These are phyloP conservation scores for Arabidopsis thaliana DNA, from an alignment of 345 rosid genomes.

Conservation along the genomic window DNA sequence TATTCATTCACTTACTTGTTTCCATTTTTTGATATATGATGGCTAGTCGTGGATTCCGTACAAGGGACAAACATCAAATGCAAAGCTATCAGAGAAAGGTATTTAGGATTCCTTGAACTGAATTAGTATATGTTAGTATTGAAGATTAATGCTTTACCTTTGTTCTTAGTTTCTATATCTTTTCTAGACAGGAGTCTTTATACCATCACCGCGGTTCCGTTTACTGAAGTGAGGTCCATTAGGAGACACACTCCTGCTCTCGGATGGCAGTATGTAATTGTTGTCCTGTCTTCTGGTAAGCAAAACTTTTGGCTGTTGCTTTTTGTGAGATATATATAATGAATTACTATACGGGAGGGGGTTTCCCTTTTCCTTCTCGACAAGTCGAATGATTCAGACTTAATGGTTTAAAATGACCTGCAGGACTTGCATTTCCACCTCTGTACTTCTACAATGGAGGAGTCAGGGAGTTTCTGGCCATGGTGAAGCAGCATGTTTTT, in stretches of 20 bases:
- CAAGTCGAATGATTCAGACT: background rate
- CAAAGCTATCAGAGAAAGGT: conserved; percentile 88
- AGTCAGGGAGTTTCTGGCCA: conserved; percentile 84
- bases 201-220: conserved; percentile 80
- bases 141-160: conserved; percentile 10
- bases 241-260: conserved; percentile 84
- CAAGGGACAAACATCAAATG: conserved; percentile 73
- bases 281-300: conserved; percentile 89
- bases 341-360: background rate
- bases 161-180: conserved; percentile 25
- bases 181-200: conserved; percentile 83
- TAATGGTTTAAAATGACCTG: conserved; percentile 20
- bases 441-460: conserved; percentile 97
- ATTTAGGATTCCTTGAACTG: conserved; percentile 12
- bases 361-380: background rate
- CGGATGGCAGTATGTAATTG: conserved; percentile 97
- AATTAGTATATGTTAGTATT: background rate
- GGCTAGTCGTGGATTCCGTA: conserved; percentile 91
- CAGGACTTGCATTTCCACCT: conserved; percentile 95
- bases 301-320: conserved; percentile 2
- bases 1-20: background rate
- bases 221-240: conserved; percentile 82
- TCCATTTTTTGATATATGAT: background rate
- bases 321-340: background rate
- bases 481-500: conserved; percentile 77